Conservation (phyloP, 2,329 filamentous ascomycete species). For the Colletotrichum noveboracense region DNA sequence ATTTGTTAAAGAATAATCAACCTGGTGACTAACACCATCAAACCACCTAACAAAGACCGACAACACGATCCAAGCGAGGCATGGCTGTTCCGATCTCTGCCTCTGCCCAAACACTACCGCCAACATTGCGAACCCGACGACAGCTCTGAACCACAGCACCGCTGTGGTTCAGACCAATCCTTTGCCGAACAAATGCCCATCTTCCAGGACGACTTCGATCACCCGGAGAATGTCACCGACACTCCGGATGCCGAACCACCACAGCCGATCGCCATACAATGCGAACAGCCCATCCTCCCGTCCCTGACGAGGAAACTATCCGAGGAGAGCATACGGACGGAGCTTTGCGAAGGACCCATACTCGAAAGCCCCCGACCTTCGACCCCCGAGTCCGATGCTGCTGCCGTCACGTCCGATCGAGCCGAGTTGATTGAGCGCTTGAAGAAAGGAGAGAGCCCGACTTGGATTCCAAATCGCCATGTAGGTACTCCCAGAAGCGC, state of each 20-base stretch:
- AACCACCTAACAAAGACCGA: slow-evolving; percentile 17
- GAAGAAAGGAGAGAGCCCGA: slow-evolving; percentile 78
- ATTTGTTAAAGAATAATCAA: slow-evolving; percentile 15
- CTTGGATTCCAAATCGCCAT: slow-evolving; percentile 72
- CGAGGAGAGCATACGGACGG: slow-evolving; percentile 65
- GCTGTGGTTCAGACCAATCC: slow-evolving; percentile 37
- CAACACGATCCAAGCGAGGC: not conserved
- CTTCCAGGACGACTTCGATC: slow-evolving; percentile 57
- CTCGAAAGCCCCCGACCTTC: slow-evolving; percentile 42
- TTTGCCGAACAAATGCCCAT: slow-evolving; percentile 53
- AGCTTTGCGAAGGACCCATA: slow-evolving; percentile 64
- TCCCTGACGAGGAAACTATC: slow-evolving; percentile 47
- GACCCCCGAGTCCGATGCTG: slow-evolving; percentile 33
- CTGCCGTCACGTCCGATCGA: slow-evolving; percentile 61
- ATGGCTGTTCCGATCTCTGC: not conserved
- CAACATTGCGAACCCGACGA: slow-evolving; percentile 14
- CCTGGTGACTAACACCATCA: slow-evolving; percentile 19
- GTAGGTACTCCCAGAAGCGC: slow-evolving; percentile 42
- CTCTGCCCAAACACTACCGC: not conserved
- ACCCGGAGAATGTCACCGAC: slow-evolving; percentile 27
- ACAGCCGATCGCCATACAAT: not conserved
- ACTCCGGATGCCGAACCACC: not conserved
- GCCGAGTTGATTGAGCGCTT: slow-evolving; percentile 83
- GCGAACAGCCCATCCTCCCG: not conserved
- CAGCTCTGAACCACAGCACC: slow-evolving; percentile 27